These are phyloP conservation scores for Elsinoe batatas DNA, from an alignment of 2,329 filamentous ascomycete species.

Conservation along the genomic window DNA sequence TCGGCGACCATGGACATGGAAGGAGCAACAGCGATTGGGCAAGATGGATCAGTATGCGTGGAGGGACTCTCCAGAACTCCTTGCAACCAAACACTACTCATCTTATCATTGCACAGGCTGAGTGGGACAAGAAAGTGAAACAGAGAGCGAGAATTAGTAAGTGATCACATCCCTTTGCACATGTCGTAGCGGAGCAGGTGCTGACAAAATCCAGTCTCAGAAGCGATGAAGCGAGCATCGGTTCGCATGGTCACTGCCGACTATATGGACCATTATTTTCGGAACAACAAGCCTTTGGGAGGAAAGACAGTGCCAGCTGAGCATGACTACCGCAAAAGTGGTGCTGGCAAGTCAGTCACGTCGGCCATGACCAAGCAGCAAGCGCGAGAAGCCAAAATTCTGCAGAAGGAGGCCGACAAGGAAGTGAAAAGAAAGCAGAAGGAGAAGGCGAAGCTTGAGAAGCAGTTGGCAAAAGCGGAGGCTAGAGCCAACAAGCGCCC, in stretches of 20 bases:
- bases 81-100: conserved; percentile 56
- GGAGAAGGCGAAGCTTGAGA: conserved; percentile 21
- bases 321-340: neutral
- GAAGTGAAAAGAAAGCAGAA: conserved; percentile 16
- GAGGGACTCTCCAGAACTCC: conserved; percentile 46
- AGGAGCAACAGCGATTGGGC: conserved; percentile 48
- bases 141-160: neutral
- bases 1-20: conserved; percentile 46
- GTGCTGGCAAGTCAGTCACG: neutral
- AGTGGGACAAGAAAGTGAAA: conserved; percentile 41
- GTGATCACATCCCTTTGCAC: conserved; percentile 17
- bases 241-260: conserved; percentile 32
- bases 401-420: conserved; percentile 23
- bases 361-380: conserved; percentile 21
- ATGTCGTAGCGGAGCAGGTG: neutral
- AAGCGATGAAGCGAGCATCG: conserved; percentile 12
- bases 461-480: neutral
- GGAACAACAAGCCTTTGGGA: conserved; percentile 22
- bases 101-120: conserved; percentile 54
- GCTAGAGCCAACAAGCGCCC: conserved; percentile 18
- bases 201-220: conserved; percentile 11
- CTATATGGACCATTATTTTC: conserved; percentile 43
- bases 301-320: conserved; percentile 12
- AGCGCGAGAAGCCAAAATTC: conserved; percentile 19
- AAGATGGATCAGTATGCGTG: conserved; percentile 55